phyloP scores from a whole-genome alignment of 257 asterid genomes.

The Linderniella brevidens region DNA sequence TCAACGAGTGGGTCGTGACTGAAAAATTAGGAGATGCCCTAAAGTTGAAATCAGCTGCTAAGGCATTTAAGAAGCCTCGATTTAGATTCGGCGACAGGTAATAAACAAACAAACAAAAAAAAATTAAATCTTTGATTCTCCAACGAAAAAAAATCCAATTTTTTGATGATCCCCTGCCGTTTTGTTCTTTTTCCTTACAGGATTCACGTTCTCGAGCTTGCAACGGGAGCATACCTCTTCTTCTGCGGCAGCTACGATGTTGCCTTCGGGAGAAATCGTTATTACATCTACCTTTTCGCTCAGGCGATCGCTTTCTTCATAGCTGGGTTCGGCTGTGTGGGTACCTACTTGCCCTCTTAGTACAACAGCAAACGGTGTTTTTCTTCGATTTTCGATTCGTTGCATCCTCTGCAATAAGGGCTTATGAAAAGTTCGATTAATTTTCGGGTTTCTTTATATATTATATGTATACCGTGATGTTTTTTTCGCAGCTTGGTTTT shows the following conservation, averaged over 20 bases:
- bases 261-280: background rate
- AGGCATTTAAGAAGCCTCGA: conserved; percentile 37
- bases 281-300: conserved; percentile 5
- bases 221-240: conserved; percentile 6
- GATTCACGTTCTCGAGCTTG: conserved; percentile 3
- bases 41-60: conserved; percentile 42
- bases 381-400: too few species aligned
- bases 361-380: too few species aligned
- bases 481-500: too few species aligned
- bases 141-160: background rate
- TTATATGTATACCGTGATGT: too few species aligned
- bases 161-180: background rate
- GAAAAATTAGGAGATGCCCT: conserved; percentile 78
- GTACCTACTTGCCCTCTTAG: conserved; percentile 7
- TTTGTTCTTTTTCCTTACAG: background rate
- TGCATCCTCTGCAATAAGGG: too few species aligned
- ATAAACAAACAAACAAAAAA: background rate
- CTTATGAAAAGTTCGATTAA: too few species aligned
- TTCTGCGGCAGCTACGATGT: conserved; percentile 10
- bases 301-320: conserved; percentile 8
- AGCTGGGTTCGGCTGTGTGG: conserved; percentile 1
- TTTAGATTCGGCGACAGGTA: conserved; percentile 65
- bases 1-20: conserved; percentile 92
- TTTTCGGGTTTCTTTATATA: too few species aligned
- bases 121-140: background rate